These are phyloP conservation scores for Mrakia blollopis DNA, from an alignment of 768 basidiomycete genomes.

Conservation along the genomic window DNA sequence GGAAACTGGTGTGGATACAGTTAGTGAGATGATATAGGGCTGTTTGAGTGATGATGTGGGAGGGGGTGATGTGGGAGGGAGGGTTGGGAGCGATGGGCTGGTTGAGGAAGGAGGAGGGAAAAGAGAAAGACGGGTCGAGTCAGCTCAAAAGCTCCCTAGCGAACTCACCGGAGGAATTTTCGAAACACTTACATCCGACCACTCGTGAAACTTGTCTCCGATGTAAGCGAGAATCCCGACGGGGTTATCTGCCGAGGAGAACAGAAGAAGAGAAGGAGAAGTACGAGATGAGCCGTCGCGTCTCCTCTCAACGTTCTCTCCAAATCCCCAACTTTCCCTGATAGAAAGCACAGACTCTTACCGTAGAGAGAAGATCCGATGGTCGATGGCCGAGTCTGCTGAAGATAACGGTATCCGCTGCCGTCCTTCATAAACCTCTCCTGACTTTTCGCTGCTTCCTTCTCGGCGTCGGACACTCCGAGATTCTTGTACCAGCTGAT, in stretches of 20 bases:
- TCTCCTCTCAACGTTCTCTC: neutral
- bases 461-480: constrained; percentile 15
- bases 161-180: neutral
- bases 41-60: constrained; percentile 19
- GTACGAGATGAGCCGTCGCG: neutral
- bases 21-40: constrained; percentile 20
- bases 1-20: constrained; percentile 21
- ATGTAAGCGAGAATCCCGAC: constrained; percentile 37
- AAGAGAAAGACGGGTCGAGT: neutral
- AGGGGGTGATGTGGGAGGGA: neutral
- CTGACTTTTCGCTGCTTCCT: neutral
- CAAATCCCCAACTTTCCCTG: neutral
- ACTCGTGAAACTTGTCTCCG: constrained; percentile 37
- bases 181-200: constrained; percentile 33
- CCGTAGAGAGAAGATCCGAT: neutral
- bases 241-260: constrained; percentile 11
- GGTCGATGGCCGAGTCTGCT: constrained; percentile 27
- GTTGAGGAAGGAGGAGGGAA: neutral
- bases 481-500: constrained; percentile 1
- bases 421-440: constrained; percentile 31
- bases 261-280: neutral
- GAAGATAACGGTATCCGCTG: constrained; percentile 31
- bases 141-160: neutral
- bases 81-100: constrained; percentile 1
- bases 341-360: neutral